These are phyloP conservation scores for Viola odorata DNA, from an alignment of 345 rosid genomes.

Conservation along the genomic window DNA sequence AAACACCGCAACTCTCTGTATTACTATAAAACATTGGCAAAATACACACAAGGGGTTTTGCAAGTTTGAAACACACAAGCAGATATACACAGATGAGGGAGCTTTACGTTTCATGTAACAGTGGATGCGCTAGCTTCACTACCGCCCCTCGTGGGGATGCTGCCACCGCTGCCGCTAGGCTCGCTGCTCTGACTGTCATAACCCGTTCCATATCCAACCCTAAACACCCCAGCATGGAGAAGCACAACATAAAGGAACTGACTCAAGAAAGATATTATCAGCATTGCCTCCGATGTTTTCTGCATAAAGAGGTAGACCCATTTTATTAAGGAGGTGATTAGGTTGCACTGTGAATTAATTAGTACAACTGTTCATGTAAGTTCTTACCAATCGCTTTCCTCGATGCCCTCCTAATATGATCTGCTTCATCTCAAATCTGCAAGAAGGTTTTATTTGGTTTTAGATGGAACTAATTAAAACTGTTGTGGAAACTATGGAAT, in stretches of 20 bases:
- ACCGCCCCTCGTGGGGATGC: not conserved
- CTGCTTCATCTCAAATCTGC: constrained; percentile 29
- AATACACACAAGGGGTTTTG: not conserved
- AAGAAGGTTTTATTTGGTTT: too few species aligned
- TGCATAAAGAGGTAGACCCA: constrained; percentile 9
- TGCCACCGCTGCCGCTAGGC: not conserved
- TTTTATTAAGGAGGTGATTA: not conserved
- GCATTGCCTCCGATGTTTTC: constrained; percentile 34
- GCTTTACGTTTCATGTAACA: not conserved
- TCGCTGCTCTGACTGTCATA: constrained; percentile 10
- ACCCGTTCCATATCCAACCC: constrained; percentile 10
- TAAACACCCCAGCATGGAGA: constrained; percentile 19
- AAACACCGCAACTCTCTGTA: too few species aligned
- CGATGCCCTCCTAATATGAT: constrained; percentile 36
- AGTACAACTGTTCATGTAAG: not conserved
- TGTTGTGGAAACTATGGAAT: too few species aligned
- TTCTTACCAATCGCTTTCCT: constrained; percentile 35
- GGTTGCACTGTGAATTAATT: not conserved
- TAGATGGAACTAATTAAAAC: too few species aligned
- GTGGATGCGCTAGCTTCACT: not conserved
- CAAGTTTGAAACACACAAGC: not conserved
- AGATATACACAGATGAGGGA: not conserved
- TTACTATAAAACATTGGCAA: not conserved
- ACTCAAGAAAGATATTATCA: constrained; percentile 19
- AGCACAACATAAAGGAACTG: constrained; percentile 27